Base-by-base conservation (phyloP, 1,284 basidiomycete genomes). In the Moesziomyces antarcticus region DNA sequence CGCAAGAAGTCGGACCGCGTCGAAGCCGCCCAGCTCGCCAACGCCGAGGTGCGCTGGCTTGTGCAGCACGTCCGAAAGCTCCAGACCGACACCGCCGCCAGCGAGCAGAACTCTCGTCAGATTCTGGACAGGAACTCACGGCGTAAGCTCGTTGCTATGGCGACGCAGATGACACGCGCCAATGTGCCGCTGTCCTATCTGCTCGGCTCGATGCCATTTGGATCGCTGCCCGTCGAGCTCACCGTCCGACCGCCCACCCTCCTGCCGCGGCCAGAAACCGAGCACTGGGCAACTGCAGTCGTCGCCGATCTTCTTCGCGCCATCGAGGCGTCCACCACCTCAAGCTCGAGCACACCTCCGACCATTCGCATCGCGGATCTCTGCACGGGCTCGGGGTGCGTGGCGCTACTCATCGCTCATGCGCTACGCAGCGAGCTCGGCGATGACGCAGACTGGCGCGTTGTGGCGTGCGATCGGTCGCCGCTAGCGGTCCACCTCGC, bases 241-340 rank as follows among this genome's bases (percentile, higher is more conserved):
- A 55, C 20, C 10, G 65, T 73, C 4, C 56, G 71, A 21, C 49
- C 64, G 16, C 71, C 71, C 1, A 42, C 54, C 0, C 40, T 73
- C 13, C 41, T 73, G 5, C 71, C 71, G 5, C 41, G 71, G 11
- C 71, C 71, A 3, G 71, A 73, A 40, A 69, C 71, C 2, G 71
- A 73, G 33, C 24, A 68, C 24, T 73, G 71, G 71, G 65, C 71
- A 5, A 52, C 48, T 1, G 16, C 62, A n/a, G 46, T 65, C 5
- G 61, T 50, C 10, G 16, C 50, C 4, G 3, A 27, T 3, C 41
- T 73, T 6, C 7, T 53, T 7, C 25, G 22, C 9, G 30, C 20
- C 11, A 6, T 65, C 10, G 10, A 27, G 1, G 1, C 40, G 0
- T 13, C 5, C 24, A 3, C 41, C 37, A 27, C 50, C 37, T 6